phyloP scores from a whole-genome alignment of 441 rosid genomes.

The Cnidoscolus chayamansa region DNA sequence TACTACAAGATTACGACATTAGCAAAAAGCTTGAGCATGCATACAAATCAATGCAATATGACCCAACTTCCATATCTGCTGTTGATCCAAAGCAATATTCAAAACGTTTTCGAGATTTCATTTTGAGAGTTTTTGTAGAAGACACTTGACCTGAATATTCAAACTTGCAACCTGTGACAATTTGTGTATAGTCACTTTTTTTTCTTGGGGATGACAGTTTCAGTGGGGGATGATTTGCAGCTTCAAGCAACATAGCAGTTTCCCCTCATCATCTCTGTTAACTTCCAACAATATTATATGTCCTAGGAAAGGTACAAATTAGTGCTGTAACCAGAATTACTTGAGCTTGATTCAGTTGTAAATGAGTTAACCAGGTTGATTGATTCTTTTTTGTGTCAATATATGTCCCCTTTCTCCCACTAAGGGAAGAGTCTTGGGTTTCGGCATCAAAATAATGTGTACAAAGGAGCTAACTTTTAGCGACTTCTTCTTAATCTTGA shows the following conservation, averaged over 20 bases:
- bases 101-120: slow-evolving; percentile 83
- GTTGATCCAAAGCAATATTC: slow-evolving; percentile 97
- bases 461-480: slow-evolving; percentile 27
- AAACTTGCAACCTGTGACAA: slow-evolving; percentile 14
- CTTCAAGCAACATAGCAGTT: slow-evolving; percentile 11
- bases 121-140: slow-evolving; percentile 75
- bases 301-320: slow-evolving; percentile 26
- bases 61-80: slow-evolving; percentile 92
- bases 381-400: slow-evolving; percentile 34
- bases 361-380: slow-evolving; percentile 33
- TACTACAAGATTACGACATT: slow-evolving; percentile 90
- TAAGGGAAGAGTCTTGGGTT: slow-evolving; percentile 23
- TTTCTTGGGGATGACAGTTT: slow-evolving; percentile 20
- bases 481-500: not conserved
- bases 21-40: slow-evolving; percentile 99
- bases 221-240: slow-evolving; percentile 14
- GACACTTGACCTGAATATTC: slow-evolving; percentile 35
- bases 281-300: slow-evolving; percentile 17
- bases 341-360: slow-evolving; percentile 31
- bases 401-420: slow-evolving; percentile 17
- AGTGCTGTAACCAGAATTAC: slow-evolving; percentile 21
- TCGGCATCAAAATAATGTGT: slow-evolving; percentile 29
- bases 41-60: slow-evolving; percentile 91
- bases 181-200: slow-evolving; percentile 22
- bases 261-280: slow-evolving; percentile 22